Evolutionary conservation across 2,329 filamentous ascomycete species (phyloP).

Genomic region (Cordyceps pruinosa): DNA sequence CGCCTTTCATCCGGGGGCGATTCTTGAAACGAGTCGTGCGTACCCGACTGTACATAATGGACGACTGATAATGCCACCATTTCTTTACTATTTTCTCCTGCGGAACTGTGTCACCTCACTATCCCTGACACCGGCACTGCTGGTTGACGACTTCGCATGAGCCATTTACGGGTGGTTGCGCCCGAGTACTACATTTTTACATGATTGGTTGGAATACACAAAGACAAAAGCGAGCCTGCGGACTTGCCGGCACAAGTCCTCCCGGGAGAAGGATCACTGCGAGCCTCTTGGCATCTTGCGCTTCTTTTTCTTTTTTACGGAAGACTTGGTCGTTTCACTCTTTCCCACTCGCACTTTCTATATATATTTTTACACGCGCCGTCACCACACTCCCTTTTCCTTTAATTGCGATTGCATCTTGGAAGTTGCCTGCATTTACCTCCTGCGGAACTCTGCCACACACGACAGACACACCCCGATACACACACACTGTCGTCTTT

Average conservation of each 20-base stretch:
- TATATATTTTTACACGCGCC: neutral
- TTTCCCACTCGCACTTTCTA: neutral
- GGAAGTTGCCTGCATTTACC: neutral
- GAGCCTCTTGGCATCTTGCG: neutral
- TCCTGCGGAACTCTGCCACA: neutral
- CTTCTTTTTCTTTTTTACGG: neutral
- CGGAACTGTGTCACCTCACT: neutral
- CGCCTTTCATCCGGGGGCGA: conserved; percentile 14
- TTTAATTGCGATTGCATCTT: conserved; percentile 10
- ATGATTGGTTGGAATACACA: conserved; percentile 6
- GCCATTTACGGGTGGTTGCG: conserved; percentile 37
- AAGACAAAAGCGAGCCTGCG: neutral
- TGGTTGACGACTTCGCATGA: conserved; percentile 42
- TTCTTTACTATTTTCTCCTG: conserved; percentile 4
- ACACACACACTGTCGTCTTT: neutral
- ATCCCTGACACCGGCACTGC: conserved; percentile 16
- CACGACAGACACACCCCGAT: neutral
- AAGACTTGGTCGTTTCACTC: neutral
- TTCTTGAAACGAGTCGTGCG: conserved; percentile 12
- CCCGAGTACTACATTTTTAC: conserved; percentile 6
- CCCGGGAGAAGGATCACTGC: neutral
- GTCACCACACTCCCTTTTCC: neutral
- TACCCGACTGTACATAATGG: conserved; percentile 24
- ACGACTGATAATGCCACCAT: conserved; percentile 23
- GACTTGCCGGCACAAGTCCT: conserved; percentile 5